phyloP scores from a whole-genome alignment of 306 rosid species.

The Pyrus pyrifolia region DNA sequence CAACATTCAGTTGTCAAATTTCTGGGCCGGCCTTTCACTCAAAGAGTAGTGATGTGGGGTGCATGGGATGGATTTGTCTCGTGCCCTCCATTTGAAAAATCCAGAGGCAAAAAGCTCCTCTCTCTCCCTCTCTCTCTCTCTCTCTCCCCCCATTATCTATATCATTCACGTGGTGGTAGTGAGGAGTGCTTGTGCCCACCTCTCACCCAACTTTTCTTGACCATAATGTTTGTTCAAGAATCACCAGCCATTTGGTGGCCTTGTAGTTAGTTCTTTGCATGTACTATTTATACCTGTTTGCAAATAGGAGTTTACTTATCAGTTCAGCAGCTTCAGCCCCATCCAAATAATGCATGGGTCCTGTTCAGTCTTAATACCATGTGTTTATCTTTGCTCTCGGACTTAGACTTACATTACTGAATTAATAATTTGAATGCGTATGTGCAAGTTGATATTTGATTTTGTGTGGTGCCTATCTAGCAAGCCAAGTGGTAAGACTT shows the following conservation, averaged over 20 bases:
- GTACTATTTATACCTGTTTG: not conserved
- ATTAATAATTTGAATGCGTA: not conserved
- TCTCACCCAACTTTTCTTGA: conserved; percentile 2
- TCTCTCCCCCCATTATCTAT: conserved; percentile 10
- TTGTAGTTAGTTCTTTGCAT: not conserved
- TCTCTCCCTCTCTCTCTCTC: not conserved
- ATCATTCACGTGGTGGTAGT: conserved; percentile 8
- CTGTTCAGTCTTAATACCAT: not conserved
- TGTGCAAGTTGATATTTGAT: not conserved
- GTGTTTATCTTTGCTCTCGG: not conserved
- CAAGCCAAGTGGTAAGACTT: not conserved
- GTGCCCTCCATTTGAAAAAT: conserved; percentile 14
- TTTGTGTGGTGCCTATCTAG: not conserved
- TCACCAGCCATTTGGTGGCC: not conserved
- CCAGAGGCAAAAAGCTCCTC: not conserved
- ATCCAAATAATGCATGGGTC: not conserved
- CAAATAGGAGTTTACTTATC: not conserved
- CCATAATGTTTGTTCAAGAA: not conserved
- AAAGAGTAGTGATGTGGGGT: not conserved
- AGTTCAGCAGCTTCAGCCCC: not conserved
- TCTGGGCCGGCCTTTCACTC: conserved; percentile 11
- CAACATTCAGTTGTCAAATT: not conserved
- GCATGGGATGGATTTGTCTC: not conserved
- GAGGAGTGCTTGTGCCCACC: conserved; percentile 22
- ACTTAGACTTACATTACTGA: not conserved